phyloP scores from a whole-genome alignment of 1,284 basidiomycete genomes.

The Xerocomus tenax region DNA sequence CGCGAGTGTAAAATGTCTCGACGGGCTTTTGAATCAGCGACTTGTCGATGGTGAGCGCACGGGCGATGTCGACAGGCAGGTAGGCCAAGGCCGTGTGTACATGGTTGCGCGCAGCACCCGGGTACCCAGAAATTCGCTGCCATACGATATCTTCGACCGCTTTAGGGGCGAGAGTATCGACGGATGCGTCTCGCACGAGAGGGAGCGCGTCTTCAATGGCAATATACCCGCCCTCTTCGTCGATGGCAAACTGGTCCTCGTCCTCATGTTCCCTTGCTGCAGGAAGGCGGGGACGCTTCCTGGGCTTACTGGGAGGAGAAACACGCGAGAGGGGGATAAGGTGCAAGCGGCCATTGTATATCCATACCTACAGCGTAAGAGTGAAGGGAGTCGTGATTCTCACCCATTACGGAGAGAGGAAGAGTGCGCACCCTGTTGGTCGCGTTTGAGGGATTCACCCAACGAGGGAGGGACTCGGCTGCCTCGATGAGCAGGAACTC shows the following conservation, averaged over 20 bases:
- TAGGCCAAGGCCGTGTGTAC: conserved; percentile 75
- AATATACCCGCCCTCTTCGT: conserved; percentile 49
- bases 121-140: conserved; percentile 69
- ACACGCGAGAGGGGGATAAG: conserved; percentile 72
- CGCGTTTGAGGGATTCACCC: conserved; percentile 87
- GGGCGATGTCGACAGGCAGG: conserved; percentile 71
- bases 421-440: conserved; percentile 73
- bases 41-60: conserved; percentile 57
- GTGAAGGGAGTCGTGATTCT: conserved; percentile 24
- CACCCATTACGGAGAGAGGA: conserved; percentile 25
- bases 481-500: conserved; percentile 96
- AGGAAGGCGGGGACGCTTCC: conserved; percentile 38
- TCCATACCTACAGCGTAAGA: conserved; percentile 68
- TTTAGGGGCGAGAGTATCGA: conserved; percentile 51
- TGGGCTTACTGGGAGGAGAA: conserved; percentile 55
- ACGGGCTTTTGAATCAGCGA: conserved; percentile 76
- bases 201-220: conserved; percentile 57
- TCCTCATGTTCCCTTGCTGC: conserved; percentile 42
- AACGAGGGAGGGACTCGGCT: conserved; percentile 79
- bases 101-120: conserved; percentile 59
- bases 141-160: conserved; percentile 58
- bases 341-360: conserved; percentile 73
- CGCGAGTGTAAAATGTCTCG: conserved; percentile 88
- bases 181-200: conserved; percentile 48
- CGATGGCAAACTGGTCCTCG: conserved; percentile 35